A percentile compares a stretch with the other conserved stretches of the same genome.
phyloP scores from a whole-genome alignment of 805 yeast genomes.

The Kurtzmaniella cleridarum region DNA sequence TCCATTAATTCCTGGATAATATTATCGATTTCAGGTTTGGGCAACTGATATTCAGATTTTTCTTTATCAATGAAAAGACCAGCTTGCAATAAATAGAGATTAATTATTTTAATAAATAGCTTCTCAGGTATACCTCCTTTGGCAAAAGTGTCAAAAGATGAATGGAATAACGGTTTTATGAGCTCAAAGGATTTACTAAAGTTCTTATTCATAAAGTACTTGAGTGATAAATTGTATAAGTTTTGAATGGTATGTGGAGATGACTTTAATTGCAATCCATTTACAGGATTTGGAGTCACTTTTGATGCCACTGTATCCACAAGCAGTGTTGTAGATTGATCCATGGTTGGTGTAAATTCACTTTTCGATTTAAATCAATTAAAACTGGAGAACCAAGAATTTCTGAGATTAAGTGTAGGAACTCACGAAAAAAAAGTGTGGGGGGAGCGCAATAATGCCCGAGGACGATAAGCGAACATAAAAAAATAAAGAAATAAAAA shows the following conservation, averaged over 20 bases:
- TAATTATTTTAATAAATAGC: slow-evolving; percentile 28
- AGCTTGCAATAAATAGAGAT: slow-evolving; percentile 30
- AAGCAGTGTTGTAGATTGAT: too few relatives aligned
- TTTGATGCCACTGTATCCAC: not conserved
- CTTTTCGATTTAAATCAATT: too few relatives aligned
- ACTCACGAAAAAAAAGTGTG: too few relatives aligned
- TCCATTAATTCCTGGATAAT: slow-evolving; percentile 12
- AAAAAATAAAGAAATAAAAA: too few relatives aligned
- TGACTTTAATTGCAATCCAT: not conserved
- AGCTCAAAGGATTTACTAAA: slow-evolving; percentile 27
- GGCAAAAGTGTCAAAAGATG: slow-evolving; percentile 14
- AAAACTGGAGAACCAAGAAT: too few relatives aligned
- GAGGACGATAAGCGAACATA: too few relatives aligned
- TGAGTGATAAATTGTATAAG: slow-evolving; percentile 29
- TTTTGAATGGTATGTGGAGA: slow-evolving; percentile 1
- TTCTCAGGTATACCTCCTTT: slow-evolving; percentile 21
- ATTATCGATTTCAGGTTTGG: slow-evolving; percentile 7
- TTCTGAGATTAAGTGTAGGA: too few relatives aligned
- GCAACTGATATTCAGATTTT: slow-evolving; percentile 5
- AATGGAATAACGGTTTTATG: slow-evolving; percentile 16
- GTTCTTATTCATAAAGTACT: slow-evolving; percentile 34
- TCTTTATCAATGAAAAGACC: slow-evolving; percentile 16
- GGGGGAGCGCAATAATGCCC: too few relatives aligned
- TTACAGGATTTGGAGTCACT: slow-evolving; percentile 1
- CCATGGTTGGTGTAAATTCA: too few relatives aligned